A percentile compares a stretch with the other conserved stretches of the same genome.
phyloP scores from a whole-genome alignment of 805 yeast species.

The Tetrapisispora taiwanensis region DNA sequence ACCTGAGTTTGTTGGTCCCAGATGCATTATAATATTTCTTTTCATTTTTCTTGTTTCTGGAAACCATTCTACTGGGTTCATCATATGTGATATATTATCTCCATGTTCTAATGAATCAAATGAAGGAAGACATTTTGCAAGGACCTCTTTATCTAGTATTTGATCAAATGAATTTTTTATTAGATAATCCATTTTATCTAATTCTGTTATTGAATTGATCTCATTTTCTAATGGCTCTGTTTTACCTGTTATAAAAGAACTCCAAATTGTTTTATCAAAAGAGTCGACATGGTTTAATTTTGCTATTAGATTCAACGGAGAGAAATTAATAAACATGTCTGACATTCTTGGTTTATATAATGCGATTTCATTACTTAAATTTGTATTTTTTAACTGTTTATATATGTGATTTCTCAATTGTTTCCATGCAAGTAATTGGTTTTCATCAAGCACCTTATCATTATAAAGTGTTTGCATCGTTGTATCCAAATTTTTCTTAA shows the following conservation, averaged over 20 bases:
- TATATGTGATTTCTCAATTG: conserved; percentile 13
- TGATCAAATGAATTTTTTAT: conserved; percentile 11
- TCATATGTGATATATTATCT: conserved; percentile 32
- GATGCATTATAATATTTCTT: conserved; percentile 79
- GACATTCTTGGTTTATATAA: background rate
- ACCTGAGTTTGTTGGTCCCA: conserved; percentile 97
- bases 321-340: background rate
- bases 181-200: conserved; percentile 10
- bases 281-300: conserved; percentile 4
- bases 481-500: conserved; percentile 8
- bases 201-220: background rate
- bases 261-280: conserved; percentile 8
- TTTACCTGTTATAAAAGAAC: conserved; percentile 3
- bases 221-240: background rate
- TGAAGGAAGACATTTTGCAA: conserved; percentile 14
- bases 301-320: background rate
- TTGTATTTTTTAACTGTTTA: conserved; percentile 4
- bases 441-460: conserved; percentile 7
- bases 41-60: conserved; percentile 76
- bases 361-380: background rate
- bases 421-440: conserved; percentile 8
- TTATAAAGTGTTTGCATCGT: conserved; percentile 12
- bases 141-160: conserved; percentile 18
- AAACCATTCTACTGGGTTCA: conserved; percentile 67
- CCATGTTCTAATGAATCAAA: conserved; percentile 3